A percentile compares a stretch with the other conserved stretches of the same genome.
Conservation (phyloP, 208 protist genomes). For the Strigomonas culicis region DNA sequence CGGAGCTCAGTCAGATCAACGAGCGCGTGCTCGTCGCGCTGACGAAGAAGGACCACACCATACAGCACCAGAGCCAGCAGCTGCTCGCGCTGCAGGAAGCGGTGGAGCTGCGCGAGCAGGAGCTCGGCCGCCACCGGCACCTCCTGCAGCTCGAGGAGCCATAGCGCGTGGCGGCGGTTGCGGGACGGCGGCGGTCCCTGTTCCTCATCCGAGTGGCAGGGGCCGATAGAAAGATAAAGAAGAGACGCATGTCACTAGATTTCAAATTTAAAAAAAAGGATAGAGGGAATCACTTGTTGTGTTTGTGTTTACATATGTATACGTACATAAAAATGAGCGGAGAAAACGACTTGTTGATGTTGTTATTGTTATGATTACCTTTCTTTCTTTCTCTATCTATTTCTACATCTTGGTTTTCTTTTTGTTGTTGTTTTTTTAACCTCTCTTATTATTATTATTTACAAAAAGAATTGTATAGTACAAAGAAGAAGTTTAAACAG, state of each 20-base stretch:
- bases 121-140: slow-evolving; percentile 59
- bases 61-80: slow-evolving; percentile 62
- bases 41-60: slow-evolving; percentile 71
- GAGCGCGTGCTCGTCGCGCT: slow-evolving; percentile 76
- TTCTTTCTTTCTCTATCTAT: slow-evolving; percentile 3
- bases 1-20: slow-evolving; percentile 77
- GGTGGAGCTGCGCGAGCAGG: slow-evolving; percentile 60
- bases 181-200: not conserved
- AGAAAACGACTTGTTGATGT: not conserved
- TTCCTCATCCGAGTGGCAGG: not conserved
- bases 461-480: not conserved
- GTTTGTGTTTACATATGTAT: not conserved
- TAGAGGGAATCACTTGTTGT: not conserved
- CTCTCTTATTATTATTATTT: not conserved
- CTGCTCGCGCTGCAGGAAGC: slow-evolving; percentile 68
- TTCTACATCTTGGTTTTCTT: slow-evolving; percentile 12
- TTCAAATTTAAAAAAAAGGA: slow-evolving; percentile 4
- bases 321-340: not conserved
- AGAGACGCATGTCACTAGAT: not conserved
- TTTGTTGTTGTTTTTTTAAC: not conserved
- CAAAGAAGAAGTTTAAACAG: too few species aligned
- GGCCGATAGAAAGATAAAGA: not conserved
- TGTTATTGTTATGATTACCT: slow-evolving; percentile 3
- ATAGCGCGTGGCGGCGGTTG: not conserved
- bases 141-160: slow-evolving; percentile 26